Base-by-base conservation (phyloP, 345 rosid species). In the Reutealis trisperma region DNA sequence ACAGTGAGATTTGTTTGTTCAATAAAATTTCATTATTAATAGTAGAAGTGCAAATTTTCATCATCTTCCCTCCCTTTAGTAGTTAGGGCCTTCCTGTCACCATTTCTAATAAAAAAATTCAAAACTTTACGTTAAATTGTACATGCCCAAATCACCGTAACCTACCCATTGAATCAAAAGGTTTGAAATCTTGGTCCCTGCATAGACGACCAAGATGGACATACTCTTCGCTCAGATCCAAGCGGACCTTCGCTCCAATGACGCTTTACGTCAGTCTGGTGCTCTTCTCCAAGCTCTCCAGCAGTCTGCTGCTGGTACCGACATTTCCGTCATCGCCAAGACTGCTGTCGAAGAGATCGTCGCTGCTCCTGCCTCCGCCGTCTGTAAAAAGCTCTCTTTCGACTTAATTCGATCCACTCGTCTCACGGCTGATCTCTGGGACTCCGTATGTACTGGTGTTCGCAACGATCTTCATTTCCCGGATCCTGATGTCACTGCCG, bases 161-260 rank as follows among this genome's bases (percentile, higher is more conserved):
- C n/a, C n/a, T n/a, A n/a, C n/a, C n/a, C n/a, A n/a, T n/a, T 51
- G 30, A 27, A 27, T 27, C 30, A 27, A 27, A 27, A 27, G 1
- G 30, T 12, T 8, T 37, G 22, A 12, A 27, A n/a, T 65, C 69
- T 79, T 67, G 72, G 76, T 25, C 72, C 63, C 6, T 41, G 18
- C 11, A n/a, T 18, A 51, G 30, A 27, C 30, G 61, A 9, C 60
- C 60, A 49, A 60, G 75, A 94, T 94, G 98, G 98, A 94, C 87
- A 93, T 95, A 30, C 89, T 95, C 21, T 92, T 89, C 73, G 94
- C 97, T 65, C 99, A 95, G 98, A 95, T 95, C 90, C 99, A 95
- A 82, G 97, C 98, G 55, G 99, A 95, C 87, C 96, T 95, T 76
- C 99, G 94, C 42, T 95, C 99, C n/a, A 95, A 87, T 80, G 98